These are phyloP conservation scores for Scytalidium sp. DNA, from an alignment of 2,329 filamentous ascomycete species.

Conservation along the genomic window DNA sequence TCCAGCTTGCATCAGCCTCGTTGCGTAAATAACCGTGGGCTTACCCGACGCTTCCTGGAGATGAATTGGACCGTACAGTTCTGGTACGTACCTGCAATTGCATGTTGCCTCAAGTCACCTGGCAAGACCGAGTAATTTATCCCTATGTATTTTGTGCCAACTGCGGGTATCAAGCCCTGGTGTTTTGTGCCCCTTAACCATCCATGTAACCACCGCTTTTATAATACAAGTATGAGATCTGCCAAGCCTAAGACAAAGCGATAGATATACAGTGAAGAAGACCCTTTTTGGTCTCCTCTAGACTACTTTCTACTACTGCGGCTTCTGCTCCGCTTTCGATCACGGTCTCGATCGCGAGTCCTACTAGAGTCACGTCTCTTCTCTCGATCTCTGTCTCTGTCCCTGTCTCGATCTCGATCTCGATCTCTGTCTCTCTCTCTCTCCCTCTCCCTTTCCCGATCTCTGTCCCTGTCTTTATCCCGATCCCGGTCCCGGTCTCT, in stretches of 20 bases:
- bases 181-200: too few species aligned
- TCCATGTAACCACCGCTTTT: too few species aligned
- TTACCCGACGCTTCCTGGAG: too few species aligned
- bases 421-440: conserved; percentile 13
- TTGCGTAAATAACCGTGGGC: too few species aligned
- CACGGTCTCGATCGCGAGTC: conserved; percentile 1
- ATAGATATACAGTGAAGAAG: background rate
- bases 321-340: conserved; percentile 1
- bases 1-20: too few species aligned
- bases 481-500: conserved; percentile 5
- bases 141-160: too few species aligned
- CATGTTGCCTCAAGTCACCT: too few species aligned
- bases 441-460: conserved; percentile 14
- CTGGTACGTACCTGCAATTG: too few species aligned
- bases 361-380: conserved; percentile 1
- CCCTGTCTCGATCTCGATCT: conserved; percentile 7
- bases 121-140: too few species aligned
- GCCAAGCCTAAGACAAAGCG: background rate
- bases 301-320: background rate
- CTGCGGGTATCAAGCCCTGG: too few species aligned
- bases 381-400: conserved; percentile 3
- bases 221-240: background rate
- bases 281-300: background rate
- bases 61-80: too few species aligned
- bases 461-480: conserved; percentile 8